These are phyloP conservation scores for Hanseniaspora valbyensis DNA, from an alignment of 805 yeast species.

Conservation along the genomic window DNA sequence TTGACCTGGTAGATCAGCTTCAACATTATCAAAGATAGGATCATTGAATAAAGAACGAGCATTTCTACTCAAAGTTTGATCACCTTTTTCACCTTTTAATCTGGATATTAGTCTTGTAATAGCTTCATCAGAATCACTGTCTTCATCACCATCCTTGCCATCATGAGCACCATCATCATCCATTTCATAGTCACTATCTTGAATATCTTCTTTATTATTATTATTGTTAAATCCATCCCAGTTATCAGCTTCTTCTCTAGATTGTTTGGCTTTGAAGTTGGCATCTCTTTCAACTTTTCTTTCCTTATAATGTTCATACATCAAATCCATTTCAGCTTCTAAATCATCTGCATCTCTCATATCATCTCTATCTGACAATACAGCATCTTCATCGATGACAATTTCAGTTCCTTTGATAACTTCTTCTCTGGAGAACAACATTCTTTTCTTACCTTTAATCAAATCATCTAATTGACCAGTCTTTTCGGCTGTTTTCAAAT, in stretches of 20 bases:
- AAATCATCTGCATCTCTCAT: constrained; percentile 49
- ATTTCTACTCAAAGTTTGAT: constrained; percentile 30
- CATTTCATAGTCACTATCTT: constrained; percentile 27
- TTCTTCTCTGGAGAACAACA: constrained; percentile 48
- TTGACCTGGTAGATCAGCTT: constrained; percentile 27
- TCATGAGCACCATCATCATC: constrained; percentile 37
- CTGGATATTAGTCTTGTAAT: constrained; percentile 50
- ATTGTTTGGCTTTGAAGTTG: constrained; percentile 53
- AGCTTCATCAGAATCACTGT: constrained; percentile 62
- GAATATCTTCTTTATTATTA: constrained; percentile 28
- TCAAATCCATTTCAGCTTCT: constrained; percentile 70
- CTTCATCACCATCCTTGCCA: constrained; percentile 32
- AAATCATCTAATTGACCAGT: constrained; percentile 69
- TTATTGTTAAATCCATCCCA: constrained; percentile 66
- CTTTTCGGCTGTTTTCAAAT: constrained; percentile 72
- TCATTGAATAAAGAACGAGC: constrained; percentile 41
- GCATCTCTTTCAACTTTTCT: constrained; percentile 59
- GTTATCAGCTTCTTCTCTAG: constrained; percentile 60
- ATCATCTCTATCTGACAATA: constrained; percentile 28
- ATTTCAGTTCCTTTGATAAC: constrained; percentile 46
- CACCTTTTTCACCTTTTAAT: constrained; percentile 38
- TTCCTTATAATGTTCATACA: constrained; percentile 66
- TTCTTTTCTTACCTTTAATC: constrained; percentile 62
- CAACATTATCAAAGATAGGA: constrained; percentile 42
- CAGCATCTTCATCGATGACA: constrained; percentile 38